These are phyloP conservation scores for Xylaria nigripes DNA, from an alignment of 495 filamentous ascomycete genomes.

Conservation along the genomic window DNA sequence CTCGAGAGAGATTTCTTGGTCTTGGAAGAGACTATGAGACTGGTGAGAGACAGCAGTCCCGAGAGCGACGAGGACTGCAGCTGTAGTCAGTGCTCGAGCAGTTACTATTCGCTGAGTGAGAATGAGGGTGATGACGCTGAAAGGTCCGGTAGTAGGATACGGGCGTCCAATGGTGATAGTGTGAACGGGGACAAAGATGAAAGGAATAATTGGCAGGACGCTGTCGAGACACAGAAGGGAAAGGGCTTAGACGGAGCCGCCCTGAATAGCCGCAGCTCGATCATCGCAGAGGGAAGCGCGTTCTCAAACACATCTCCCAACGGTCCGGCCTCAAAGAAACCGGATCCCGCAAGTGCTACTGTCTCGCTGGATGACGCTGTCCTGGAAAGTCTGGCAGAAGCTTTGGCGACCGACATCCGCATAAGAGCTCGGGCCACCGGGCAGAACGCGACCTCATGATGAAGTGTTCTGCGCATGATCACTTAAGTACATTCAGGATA, in stretches of 20 bases:
- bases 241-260: conserved; percentile 5
- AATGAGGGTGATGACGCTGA: conserved; percentile 11
- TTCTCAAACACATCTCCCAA: background rate
- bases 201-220: background rate
- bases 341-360: background rate
- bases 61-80: conserved; percentile 24
- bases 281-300: background rate
- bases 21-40: conserved; percentile 74
- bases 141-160: background rate
- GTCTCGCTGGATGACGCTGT: conserved; percentile 16
- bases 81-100: conserved; percentile 31
- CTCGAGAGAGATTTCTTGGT: conserved; percentile 84
- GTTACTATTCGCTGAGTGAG: conserved; percentile 20
- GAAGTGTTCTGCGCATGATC: no score
- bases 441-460: background rate
- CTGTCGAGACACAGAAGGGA: conserved; percentile 9
- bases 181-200: conserved; percentile 5
- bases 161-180: background rate
- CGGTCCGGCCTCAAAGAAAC: background rate
- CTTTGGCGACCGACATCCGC: conserved; percentile 19
- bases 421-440: conserved; percentile 5
- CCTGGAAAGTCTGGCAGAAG: conserved; percentile 20
- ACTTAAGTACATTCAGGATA: background rate
- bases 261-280: background rate
- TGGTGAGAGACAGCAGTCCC: conserved; percentile 44